These are phyloP conservation scores for Thelonectria discophora DNA, from an alignment of 2,329 filamentous ascomycete genomes.

Conservation along the genomic window DNA sequence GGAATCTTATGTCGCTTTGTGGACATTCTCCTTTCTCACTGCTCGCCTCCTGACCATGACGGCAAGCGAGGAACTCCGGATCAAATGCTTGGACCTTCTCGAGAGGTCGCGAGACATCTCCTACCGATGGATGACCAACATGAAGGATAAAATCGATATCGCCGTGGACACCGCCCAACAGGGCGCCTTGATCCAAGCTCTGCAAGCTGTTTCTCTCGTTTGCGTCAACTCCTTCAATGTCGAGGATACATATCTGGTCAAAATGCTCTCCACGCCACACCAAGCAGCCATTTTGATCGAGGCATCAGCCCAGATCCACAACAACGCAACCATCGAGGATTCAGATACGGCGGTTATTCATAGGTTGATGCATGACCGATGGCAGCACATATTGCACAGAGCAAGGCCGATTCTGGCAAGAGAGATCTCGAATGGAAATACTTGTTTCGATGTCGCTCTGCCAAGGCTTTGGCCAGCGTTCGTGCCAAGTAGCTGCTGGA, in stretches of 20 bases:
- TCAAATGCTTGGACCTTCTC: conserved; percentile 5
- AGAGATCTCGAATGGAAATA: background rate
- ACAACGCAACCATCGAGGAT: conserved; percentile 1
- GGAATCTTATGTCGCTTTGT: conserved; percentile 34
- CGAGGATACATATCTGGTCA: background rate
- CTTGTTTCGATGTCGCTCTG: conserved; percentile 28
- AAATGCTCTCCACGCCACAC: conserved; percentile 10
- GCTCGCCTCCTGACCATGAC: conserved; percentile 28
- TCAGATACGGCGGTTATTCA: too few species aligned
- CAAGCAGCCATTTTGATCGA: conserved; percentile 30
- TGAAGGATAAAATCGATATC: conserved; percentile 13
- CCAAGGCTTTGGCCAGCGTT: conserved; percentile 28
- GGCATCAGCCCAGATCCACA: conserved; percentile 19
- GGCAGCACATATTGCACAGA: conserved; percentile 14
- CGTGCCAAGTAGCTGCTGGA: conserved; percentile 7
- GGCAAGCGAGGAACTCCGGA: background rate
- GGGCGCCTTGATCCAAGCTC: conserved; percentile 14
- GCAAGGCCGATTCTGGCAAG: conserved; percentile 1
- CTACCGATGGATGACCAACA: conserved; percentile 21
- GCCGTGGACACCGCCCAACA: conserved; percentile 18
- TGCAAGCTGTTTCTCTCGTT: conserved; percentile 19
- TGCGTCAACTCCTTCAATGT: conserved; percentile 32
- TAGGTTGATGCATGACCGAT: conserved; percentile 20
- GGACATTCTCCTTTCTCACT: conserved; percentile 31
- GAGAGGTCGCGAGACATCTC: conserved; percentile 14